Percentiles rank a stretch among this genome's conserved stretches.
phyloP scores from a whole-genome alignment of 2,329 filamentous ascomycete genomes.

The Truncatella angustata region DNA sequence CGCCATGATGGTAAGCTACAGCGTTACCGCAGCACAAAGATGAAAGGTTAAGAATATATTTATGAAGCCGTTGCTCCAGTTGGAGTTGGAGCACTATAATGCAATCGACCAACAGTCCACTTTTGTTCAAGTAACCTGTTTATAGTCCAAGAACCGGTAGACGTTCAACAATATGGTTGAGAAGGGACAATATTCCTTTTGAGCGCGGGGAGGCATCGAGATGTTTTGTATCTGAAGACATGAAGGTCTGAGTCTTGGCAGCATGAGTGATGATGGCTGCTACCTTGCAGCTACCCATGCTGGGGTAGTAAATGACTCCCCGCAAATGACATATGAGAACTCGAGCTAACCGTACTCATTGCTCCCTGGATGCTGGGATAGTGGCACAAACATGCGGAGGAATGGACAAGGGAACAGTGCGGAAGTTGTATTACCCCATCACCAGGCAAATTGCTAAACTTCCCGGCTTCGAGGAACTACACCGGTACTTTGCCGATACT shows the following conservation, averaged over 20 bases:
- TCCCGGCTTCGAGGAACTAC: not conserved
- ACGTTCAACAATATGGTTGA: too few relatives aligned
- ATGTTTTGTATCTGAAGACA: not conserved
- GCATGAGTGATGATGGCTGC: not conserved
- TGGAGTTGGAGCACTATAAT: not conserved
- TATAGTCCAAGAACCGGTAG: not conserved
- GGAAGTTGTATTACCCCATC: not conserved
- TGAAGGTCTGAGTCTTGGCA: not conserved
- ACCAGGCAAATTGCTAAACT: not conserved
- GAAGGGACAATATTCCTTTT: too few relatives aligned
- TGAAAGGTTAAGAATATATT: not conserved
- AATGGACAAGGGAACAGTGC: constrained; percentile 2
- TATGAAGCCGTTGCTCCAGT: not conserved
- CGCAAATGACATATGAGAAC: not conserved
- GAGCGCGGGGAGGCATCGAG: constrained; percentile 5
- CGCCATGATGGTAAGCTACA: not conserved
- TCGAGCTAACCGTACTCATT: not conserved
- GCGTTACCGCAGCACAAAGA: not conserved
- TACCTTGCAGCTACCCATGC: not conserved
- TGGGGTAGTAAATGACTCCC: not conserved
- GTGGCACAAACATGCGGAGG: constrained; percentile 1
- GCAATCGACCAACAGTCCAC: not conserved
- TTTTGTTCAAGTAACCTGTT: not conserved
- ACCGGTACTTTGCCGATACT: not conserved
- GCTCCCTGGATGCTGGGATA: not conserved